Base-by-base conservation (phyloP, 164 flowering plant genomes). In the Hamamelis virginiana region DNA sequence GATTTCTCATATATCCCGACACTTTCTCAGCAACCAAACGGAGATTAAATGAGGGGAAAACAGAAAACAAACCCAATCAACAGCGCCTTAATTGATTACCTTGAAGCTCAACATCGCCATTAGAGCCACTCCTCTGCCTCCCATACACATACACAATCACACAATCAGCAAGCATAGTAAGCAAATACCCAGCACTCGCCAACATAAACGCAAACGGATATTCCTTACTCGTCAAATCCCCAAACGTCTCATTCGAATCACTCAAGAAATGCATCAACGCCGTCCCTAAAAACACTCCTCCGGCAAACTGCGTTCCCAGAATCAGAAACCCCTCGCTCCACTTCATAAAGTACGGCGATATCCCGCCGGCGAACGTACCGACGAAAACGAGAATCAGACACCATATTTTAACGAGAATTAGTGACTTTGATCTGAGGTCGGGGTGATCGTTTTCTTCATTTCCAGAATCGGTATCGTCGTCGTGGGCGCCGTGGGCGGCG, bases 191-290 rank as follows among this genome's bases (percentile, higher is more conserved):
- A 48, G 74, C 78, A 64, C 86, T 70, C 0, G 92, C 89, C 66
- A 88, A 68, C 95, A 88, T 90, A 68, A 81, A 90, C 8, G 92
- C 92, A 53, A 90, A 90, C 8, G 95, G 92, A 68, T 90, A 88
- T 56, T 72, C 76, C 15, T 66, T 75, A 9, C 4, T 25, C 2
- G 87, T 85, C 79, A 90, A 79, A 61, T 84, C 87, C 69, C 26
- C 78, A 63, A 90, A 90, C 4, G 84, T 88, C 75, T 77, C 86
- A 47, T 83, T 77, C 13, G 95, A 75, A 73, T 90, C 92, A 16
- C 87, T 81, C 67, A 90, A 53, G 60, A 88, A 90, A 71, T 90
- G 95, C 87, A 90, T 90, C 78, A 88, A 0, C 12, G 92, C 89
- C 22, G 95, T 90, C 12, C 87, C 92, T 23, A 90, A 58, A 66